phyloP scores from a whole-genome alignment of 345 rosid genomes.

The Cardamine occulta region DNA sequence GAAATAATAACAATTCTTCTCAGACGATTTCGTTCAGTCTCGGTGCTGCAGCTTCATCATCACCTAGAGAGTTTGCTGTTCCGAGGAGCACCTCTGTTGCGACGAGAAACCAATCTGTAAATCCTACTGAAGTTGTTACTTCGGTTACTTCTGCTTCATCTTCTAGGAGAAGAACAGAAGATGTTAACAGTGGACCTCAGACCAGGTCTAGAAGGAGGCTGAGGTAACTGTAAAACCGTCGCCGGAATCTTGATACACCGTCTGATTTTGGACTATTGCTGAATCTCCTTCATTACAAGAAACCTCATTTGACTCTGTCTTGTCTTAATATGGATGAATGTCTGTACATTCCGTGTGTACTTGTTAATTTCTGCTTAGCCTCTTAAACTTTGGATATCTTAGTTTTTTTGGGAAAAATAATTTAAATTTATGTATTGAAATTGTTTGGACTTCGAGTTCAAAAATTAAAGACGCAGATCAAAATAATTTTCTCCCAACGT shows the following conservation, averaged over 20 bases:
- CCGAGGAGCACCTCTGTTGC: constrained; percentile 25
- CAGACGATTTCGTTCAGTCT: constrained; percentile 30
- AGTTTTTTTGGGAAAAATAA: not conserved
- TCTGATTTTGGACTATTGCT: not conserved
- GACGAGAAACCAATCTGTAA: constrained; percentile 40
- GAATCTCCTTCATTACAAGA: constrained; percentile 10
- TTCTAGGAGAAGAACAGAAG: constrained; percentile 54
- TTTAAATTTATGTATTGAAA: not conserved
- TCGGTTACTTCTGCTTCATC: constrained; percentile 50
- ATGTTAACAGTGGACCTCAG: constrained; percentile 48
- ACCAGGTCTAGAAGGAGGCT: constrained; percentile 61
- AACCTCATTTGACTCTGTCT: constrained; percentile 1
- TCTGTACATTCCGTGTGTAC: constrained; percentile 24
- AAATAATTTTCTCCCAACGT: not conserved
- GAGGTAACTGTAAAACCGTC: constrained; percentile 20
- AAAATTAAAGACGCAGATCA: not conserved
- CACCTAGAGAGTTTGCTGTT: constrained; percentile 33
- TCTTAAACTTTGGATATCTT: constrained; percentile 26
- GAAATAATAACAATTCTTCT: constrained; percentile 34
- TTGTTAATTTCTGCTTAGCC: constrained; percentile 27
- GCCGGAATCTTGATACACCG: not conserved
- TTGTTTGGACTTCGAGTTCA: not conserved
- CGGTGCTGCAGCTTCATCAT: constrained; percentile 16
- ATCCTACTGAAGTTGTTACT: constrained; percentile 46
- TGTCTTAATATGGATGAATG: constrained; percentile 23